These are phyloP conservation scores for Tetrapisispora pingtungensis DNA, from an alignment of 805 yeast genomes.

Conservation along the genomic window DNA sequence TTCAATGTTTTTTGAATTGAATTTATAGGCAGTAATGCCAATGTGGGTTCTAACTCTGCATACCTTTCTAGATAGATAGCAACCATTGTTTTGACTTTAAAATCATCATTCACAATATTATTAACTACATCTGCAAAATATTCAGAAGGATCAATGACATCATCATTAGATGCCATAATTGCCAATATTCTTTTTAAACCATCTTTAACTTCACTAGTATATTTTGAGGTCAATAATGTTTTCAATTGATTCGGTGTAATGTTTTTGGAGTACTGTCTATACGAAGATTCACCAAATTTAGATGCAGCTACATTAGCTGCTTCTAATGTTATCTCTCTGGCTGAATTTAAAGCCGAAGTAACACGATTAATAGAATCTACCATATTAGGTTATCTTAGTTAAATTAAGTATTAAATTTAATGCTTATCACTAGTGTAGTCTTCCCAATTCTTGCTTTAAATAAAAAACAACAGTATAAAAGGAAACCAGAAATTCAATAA, in stretches of 20 bases:
- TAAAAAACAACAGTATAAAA: too few relatives aligned
- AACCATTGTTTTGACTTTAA: constrained; percentile 64
- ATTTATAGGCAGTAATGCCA: constrained; percentile 82
- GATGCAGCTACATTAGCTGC: constrained; percentile 76
- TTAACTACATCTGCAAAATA: constrained; percentile 83
- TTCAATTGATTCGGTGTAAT: constrained; percentile 57
- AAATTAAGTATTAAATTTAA: too few relatives aligned
- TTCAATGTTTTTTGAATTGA: constrained; percentile 77
- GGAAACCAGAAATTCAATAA: too few relatives aligned
- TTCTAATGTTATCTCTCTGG: constrained; percentile 66
- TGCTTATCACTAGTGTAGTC: too few relatives aligned
- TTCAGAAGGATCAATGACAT: constrained; percentile 32
- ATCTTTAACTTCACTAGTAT: constrained; percentile 50
- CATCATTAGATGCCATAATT: constrained; percentile 33
- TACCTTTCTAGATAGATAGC: constrained; percentile 62
- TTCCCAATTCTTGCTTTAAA: too few relatives aligned
- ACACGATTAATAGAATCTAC: constrained; percentile 50
- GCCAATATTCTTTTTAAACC: constrained; percentile 51
- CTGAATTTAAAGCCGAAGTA: constrained; percentile 68
- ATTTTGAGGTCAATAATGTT: constrained; percentile 54
- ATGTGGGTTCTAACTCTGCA: constrained; percentile 78
- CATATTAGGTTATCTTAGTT: constrained; percentile 25
- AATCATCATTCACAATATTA: constrained; percentile 60
- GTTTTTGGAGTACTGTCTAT: constrained; percentile 31
- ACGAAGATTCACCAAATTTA: constrained; percentile 51